A percentile compares a stretch with the other conserved stretches of the same genome.
Evolutionary conservation across 1,284 basidiomycete species (phyloP).

Genomic region (Leccinum subrobustum): DNA sequence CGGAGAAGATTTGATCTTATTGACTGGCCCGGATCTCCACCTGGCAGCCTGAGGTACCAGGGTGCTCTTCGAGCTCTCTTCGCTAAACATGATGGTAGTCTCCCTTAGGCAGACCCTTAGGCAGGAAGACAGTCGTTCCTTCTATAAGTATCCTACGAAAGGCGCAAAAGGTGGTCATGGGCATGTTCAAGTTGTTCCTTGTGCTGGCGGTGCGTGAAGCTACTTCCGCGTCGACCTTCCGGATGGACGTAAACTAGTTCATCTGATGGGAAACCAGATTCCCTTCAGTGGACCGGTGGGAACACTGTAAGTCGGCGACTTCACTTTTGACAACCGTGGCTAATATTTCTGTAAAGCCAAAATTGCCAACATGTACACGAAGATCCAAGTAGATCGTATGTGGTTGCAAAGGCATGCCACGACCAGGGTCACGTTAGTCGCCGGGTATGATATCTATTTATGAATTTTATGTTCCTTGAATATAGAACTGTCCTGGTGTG

Average conservation of each 20-base stretch:
- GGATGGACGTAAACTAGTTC: slow-evolving; percentile 81
- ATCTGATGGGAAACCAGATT: slow-evolving; percentile 73
- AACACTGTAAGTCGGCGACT: slow-evolving; percentile 48
- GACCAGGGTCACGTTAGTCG: slow-evolving; percentile 82
- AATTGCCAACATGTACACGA: slow-evolving; percentile 95
- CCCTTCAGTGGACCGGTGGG: slow-evolving; percentile 83
- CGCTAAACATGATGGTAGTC: slow-evolving; percentile 49
- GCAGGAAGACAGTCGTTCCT: too few species aligned
- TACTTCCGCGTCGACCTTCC: slow-evolving; percentile 92
- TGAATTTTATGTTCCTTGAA: slow-evolving; percentile 4
- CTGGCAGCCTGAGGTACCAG: slow-evolving; percentile 60
- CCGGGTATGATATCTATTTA: slow-evolving; percentile 45
- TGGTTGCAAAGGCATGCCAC: slow-evolving; percentile 81
- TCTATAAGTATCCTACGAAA: slow-evolving; percentile 63
- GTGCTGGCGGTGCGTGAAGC: slow-evolving; percentile 54
- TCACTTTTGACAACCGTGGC: not conserved
- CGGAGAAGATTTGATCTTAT: slow-evolving; percentile 39
- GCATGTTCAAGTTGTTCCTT: slow-evolving; percentile 84
- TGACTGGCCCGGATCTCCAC: not conserved
- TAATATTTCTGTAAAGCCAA: slow-evolving; percentile 48
- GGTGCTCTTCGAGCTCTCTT: slow-evolving; percentile 71
- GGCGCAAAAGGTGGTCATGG: slow-evolving; percentile 89
- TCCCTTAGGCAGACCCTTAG: too few species aligned
- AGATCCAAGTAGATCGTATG: slow-evolving; percentile 85
- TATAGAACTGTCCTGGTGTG: slow-evolving; percentile 84